Evolutionary conservation across 345 rosid species (phyloP).

Genomic region (Hibiscus mutabilis): DNA sequence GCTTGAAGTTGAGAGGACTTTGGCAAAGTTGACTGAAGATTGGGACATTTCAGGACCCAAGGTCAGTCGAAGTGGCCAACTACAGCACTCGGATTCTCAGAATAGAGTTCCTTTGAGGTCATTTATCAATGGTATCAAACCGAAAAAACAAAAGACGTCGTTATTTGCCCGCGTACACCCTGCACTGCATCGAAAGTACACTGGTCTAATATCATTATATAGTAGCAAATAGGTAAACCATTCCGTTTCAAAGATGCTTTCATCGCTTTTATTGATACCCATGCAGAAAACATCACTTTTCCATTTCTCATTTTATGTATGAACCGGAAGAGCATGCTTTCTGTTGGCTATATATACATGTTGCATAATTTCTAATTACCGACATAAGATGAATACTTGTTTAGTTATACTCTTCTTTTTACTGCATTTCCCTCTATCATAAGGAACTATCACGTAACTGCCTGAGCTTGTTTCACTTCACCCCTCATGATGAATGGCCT

Average conservation of each 20-base stretch:
- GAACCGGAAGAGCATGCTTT: too few species aligned
- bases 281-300: constrained; percentile 17
- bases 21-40: constrained; percentile 53
- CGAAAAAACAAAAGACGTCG: constrained; percentile 61
- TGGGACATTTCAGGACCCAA: constrained; percentile 48
- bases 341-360: too few species aligned
- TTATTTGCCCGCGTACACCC: constrained; percentile 78
- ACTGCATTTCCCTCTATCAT: background rate
- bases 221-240: constrained; percentile 21
- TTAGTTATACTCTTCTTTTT: background rate
- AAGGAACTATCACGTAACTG: background rate
- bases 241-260: constrained; percentile 13
- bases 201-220: constrained; percentile 29
- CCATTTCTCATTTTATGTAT: background rate
- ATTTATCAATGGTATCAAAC: constrained; percentile 77
- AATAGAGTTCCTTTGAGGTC: constrained; percentile 75
- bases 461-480: background rate
- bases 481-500: background rate
- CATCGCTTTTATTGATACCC: constrained; percentile 12
- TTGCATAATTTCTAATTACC: too few species aligned
- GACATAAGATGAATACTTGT: too few species aligned
- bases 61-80: constrained; percentile 19
- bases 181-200: constrained; percentile 54
- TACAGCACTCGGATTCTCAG: constrained; percentile 38
- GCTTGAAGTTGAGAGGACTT: constrained; percentile 54